These are phyloP conservation scores for Lasiodiplodia theobromae DNA, from an alignment of 2,329 filamentous ascomycete genomes.

Conservation along the genomic window DNA sequence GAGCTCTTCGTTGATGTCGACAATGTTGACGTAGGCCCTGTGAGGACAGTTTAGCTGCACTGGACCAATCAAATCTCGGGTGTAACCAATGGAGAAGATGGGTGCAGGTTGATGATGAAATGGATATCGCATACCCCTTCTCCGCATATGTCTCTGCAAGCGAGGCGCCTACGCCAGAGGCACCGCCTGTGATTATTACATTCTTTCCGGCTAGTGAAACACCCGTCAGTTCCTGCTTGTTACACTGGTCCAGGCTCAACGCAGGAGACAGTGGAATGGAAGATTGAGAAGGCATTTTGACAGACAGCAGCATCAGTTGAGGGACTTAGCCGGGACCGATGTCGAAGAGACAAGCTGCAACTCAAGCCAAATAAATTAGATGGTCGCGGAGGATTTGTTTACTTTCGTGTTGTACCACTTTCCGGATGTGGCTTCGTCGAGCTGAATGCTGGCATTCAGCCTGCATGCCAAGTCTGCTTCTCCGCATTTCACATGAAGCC, in stretches of 20 bases:
- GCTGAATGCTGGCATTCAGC: background rate
- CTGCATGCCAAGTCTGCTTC: background rate
- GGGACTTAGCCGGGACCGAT: background rate
- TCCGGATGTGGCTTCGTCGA: background rate
- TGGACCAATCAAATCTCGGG: too few species aligned
- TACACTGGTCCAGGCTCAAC: background rate
- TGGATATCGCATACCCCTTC: background rate
- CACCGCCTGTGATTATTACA: constrained; percentile 21
- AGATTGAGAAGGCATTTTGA: background rate
- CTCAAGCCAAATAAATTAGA: background rate
- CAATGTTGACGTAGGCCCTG: constrained; percentile 38
- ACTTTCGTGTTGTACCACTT: background rate
- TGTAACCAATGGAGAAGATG: background rate
- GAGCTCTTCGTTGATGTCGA: constrained; percentile 36
- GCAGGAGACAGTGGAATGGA: background rate
- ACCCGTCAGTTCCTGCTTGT: background rate
- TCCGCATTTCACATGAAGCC: background rate
- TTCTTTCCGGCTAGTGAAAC: constrained; percentile 4
- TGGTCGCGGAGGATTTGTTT: background rate
- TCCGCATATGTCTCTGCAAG: constrained; percentile 2
- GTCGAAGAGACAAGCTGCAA: background rate
- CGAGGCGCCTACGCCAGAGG: constrained; percentile 13
- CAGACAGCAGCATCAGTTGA: background rate
- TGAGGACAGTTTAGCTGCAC: background rate
- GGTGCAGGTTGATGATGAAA: too few species aligned